A percentile compares a stretch with the other conserved stretches of the same genome.
Conservation (phyloP, 2,329 filamentous ascomycete genomes). For the Botryotinia narcissicola region DNA sequence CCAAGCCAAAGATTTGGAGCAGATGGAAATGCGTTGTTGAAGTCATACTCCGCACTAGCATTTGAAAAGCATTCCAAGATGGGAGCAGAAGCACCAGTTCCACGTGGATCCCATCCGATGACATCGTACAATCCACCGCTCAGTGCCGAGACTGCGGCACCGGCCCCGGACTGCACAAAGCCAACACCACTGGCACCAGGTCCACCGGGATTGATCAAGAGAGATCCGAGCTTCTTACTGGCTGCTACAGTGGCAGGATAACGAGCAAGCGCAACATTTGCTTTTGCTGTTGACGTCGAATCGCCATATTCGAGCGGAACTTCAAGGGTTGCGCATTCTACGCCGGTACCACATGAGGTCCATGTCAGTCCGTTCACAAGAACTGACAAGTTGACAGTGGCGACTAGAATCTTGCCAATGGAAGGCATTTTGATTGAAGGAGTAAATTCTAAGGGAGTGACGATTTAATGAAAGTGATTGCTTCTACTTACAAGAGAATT, state of each 20-base stretch:
- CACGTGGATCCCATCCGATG: conserved; percentile 28
- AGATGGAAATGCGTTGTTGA: conserved; percentile 19
- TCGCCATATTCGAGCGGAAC: conserved; percentile 24
- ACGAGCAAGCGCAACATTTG: neutral
- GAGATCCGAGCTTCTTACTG: neutral
- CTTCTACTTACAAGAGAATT: neutral
- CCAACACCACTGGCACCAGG: conserved; percentile 26
- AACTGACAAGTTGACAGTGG: conserved; percentile 1
- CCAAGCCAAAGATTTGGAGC: conserved; percentile 26
- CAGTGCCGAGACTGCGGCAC: conserved; percentile 12
- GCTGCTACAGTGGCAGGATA: neutral
- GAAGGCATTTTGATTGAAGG: neutral
- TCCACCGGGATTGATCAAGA: conserved; percentile 22
- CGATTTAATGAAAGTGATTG: neutral
- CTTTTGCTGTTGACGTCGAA: neutral
- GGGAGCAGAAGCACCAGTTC: conserved; percentile 21
- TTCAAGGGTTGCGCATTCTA: conserved; percentile 19
- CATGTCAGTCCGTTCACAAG: conserved; percentile 14
- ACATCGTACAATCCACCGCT: conserved; percentile 27
- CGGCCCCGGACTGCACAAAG: conserved; percentile 26
- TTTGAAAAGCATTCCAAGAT: conserved; percentile 24
- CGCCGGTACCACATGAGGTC: conserved; percentile 20
- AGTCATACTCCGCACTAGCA: conserved; percentile 23
- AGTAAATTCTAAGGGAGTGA: neutral
- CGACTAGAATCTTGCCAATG: neutral